phyloP scores from a whole-genome alignment of 371 early-diverging fungal species.

The Entomophthora muscae region DNA sequence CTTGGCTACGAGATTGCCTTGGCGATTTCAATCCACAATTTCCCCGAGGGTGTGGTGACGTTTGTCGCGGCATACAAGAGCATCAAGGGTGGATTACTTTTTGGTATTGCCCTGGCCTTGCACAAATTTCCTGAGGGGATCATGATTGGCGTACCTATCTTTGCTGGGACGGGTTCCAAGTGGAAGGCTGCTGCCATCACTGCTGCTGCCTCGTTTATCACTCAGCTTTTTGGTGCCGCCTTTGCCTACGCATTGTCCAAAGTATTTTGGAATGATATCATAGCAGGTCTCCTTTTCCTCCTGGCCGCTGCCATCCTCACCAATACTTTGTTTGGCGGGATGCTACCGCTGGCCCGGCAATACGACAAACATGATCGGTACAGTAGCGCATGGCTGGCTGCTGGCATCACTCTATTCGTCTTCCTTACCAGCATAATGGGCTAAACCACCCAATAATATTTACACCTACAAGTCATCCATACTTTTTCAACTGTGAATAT shows the following conservation, averaged over 20 bases:
- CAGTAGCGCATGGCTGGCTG: neutral
- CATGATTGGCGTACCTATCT: constrained; percentile 12
- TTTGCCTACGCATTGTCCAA: constrained; percentile 10
- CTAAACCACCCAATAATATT: no score
- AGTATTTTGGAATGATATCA: constrained; percentile 10
- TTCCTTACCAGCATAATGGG: neutral
- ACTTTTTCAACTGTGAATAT: no score
- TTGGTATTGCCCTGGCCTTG: constrained; percentile 12
- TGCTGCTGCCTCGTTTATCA: constrained; percentile 1
- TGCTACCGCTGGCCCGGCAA: constrained; percentile 12
- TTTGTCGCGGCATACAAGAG: constrained; percentile 9
- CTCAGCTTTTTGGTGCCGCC: constrained; percentile 12
- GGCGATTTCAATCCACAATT: constrained; percentile 12
- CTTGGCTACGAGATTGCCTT: constrained; percentile 9
- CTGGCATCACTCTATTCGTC: neutral
- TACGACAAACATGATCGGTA: constrained; percentile 11
- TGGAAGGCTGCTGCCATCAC: constrained; percentile 10
- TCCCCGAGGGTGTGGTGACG: constrained; percentile 12
- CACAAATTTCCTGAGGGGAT: constrained; percentile 15
- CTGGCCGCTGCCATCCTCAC: constrained; percentile 8
- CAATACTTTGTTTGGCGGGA: constrained; percentile 10
- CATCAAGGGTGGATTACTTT: constrained; percentile 9
- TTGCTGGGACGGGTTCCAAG: constrained; percentile 9
- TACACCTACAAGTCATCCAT: no score
- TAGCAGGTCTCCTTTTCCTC: constrained; percentile 10